Evolutionary conservation across 2,329 filamentous ascomycete genomes (phyloP).

Genomic region (Cordyceps pruinosa): DNA sequence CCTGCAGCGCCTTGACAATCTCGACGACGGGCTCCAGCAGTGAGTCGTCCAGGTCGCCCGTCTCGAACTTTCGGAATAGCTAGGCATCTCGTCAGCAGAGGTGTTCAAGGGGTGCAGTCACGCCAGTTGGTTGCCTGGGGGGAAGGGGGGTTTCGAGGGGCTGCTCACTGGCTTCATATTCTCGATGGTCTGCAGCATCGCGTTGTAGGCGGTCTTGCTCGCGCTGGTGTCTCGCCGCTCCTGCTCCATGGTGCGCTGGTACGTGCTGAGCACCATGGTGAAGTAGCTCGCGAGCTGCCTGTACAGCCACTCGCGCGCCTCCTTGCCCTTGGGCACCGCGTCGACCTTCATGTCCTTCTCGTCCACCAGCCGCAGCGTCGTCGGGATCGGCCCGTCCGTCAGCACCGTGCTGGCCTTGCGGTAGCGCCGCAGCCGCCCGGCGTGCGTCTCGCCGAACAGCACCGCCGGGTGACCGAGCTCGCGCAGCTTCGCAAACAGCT

Average conservation of each 20-base stretch:
- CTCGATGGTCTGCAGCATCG: conserved; percentile 80
- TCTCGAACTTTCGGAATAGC: conserved; percentile 85
- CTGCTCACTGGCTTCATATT: conserved; percentile 68
- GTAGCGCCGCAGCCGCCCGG: conserved; percentile 62
- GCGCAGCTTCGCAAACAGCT: conserved; percentile 62
- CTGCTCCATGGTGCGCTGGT: conserved; percentile 70
- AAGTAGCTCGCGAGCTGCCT: conserved; percentile 92
- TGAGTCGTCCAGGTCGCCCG: conserved; percentile 67
- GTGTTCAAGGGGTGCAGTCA: not conserved
- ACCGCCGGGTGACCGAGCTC: conserved; percentile 63
- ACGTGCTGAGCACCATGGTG: conserved; percentile 87
- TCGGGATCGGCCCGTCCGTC: conserved; percentile 77
- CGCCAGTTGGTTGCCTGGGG: no score
- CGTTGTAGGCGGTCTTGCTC: conserved; percentile 72
- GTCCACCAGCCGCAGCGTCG: conserved; percentile 68
- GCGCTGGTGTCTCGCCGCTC: conserved; percentile 59
- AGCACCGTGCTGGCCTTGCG: conserved; percentile 55
- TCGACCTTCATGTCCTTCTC: conserved; percentile 85
- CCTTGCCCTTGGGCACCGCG: conserved; percentile 54
- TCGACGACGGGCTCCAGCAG: conserved; percentile 79
- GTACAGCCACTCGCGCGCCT: conserved; percentile 65
- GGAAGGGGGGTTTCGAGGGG: no score
- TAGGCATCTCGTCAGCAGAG: conserved; percentile 18
- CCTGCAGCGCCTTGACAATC: conserved; percentile 86
- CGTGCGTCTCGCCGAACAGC: conserved; percentile 77